Evolutionary conservation across 2,329 filamentous ascomycete genomes (phyloP), one percentile per base, ranked within the genome.

Genomic region (Venturia aucupariae): DNA sequence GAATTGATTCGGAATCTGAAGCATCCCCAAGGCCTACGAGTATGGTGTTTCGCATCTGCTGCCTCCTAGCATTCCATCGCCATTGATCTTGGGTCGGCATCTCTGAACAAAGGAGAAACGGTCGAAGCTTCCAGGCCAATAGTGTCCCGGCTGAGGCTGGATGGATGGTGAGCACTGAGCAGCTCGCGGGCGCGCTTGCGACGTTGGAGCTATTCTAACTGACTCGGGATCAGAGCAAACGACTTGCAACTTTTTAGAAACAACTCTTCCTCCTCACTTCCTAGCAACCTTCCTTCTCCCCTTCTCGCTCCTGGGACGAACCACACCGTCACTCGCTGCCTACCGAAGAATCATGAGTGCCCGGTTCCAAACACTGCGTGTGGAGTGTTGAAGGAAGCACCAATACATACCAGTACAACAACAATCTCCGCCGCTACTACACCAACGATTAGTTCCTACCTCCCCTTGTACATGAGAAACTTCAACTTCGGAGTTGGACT

Each of bases 121-220:
- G 27, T 19, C 30, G 51, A 35, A 27, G 24, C 48, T 15, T 54
- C 48, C 48, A 54, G 48, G 48, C 51, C 51, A 51, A 30, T 51
- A 24, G 46, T 30, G 30, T 35, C 27, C 5, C 10, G 27, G 13
- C 13, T n/a, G 30, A 7, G 24, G 22, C 27, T 55, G 51, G 35
- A 55, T 55, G 51, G 51, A n/a, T 55, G 51, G 32, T 55, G 51
- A 55, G 30, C 51, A 30, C 51, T 11, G 51, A 27, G 46, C 51
- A 35, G n/a, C 27, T 55, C 51, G 51, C n/a, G n/a, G n/a, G n/a
- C n/a, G n/a, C 27, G 51, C 51, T 35, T 55, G 51, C 22, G 44
- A 46, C 44, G 44, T n/a, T n/a, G n/a, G n/a, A n/a, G n/a, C n/a
- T n/a, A n/a, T n/a, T n/a, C n/a, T n/a, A n/a, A n/a, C n/a, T n/a